phyloP scores from a whole-genome alignment of 495 filamentous ascomycete genomes.

The Collariella sp. region DNA sequence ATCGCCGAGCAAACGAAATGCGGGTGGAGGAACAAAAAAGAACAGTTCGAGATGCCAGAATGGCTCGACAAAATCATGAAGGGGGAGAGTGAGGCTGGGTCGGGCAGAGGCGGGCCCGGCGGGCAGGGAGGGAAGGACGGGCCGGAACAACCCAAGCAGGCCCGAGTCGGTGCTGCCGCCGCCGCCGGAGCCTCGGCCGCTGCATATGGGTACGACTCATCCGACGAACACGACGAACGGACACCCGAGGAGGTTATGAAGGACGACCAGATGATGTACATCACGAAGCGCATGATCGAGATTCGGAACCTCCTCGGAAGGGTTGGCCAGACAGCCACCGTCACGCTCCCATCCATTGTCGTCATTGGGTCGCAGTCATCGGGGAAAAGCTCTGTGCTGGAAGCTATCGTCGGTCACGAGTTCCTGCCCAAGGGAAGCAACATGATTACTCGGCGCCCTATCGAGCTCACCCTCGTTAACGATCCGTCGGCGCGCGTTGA shows the following conservation, averaged over 20 bases:
- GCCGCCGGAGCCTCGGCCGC: conserved; percentile 55
- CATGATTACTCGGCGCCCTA: conserved; percentile 95
- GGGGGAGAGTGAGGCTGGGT: conserved; percentile 44
- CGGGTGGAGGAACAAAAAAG: conserved; percentile 79
- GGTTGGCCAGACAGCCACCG: conserved; percentile 78
- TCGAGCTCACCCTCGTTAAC: conserved; percentile 94
- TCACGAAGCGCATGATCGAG: conserved; percentile 99
- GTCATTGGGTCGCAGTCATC: conserved; percentile 98
- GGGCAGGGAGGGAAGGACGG: conserved; percentile 41
- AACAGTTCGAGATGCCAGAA: conserved; percentile 64
- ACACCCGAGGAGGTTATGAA: conserved; percentile 54
- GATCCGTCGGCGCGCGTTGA: conserved; percentile 84
- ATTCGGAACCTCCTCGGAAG: conserved; percentile 84
- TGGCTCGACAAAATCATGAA: conserved; percentile 76
- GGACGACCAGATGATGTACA: conserved; percentile 99
- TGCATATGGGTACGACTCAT: conserved; percentile 68
- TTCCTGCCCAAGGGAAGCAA: conserved; percentile 96
- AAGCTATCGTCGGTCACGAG: conserved; percentile 96
- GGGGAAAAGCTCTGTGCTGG: conserved; percentile 93
- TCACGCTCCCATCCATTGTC: conserved; percentile 90
- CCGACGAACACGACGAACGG: conserved; percentile 61
- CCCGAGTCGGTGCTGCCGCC: conserved; percentile 48
- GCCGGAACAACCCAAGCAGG: conserved; percentile 50
- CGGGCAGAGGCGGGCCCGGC: conserved; percentile 26
- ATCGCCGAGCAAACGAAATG: conserved; percentile 68